Conservation (phyloP, 495 filamentous ascomycete species). For the Aspergillus wentii region DNA sequence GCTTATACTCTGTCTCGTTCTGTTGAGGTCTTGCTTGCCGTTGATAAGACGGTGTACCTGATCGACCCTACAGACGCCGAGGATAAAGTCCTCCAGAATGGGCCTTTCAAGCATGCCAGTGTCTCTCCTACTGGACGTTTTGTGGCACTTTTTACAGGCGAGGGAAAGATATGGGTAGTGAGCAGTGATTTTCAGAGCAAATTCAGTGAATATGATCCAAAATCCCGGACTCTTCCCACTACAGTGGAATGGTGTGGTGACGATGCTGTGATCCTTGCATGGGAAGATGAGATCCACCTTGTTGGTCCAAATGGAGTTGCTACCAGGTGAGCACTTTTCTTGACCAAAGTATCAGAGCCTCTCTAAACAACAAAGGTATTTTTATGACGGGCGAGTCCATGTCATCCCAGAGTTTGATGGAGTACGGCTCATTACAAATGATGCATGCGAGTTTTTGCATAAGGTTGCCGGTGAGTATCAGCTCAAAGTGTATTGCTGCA, state of each 20-base stretch:
- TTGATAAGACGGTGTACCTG: constrained; percentile 77
- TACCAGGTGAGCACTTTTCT: constrained; percentile 46
- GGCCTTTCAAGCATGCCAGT: constrained; percentile 84
- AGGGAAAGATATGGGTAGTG: constrained; percentile 88
- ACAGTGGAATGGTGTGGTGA: constrained; percentile 95
- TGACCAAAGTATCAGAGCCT: not conserved
- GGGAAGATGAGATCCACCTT: constrained; percentile 98
- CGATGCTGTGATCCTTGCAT: constrained; percentile 87
- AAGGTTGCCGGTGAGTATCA: constrained; percentile 63
- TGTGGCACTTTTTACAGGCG: constrained; percentile 77
- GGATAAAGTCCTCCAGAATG: constrained; percentile 83
- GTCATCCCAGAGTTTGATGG: constrained; percentile 86
- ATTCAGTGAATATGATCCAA: constrained; percentile 86
- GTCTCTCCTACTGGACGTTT: constrained; percentile 89
- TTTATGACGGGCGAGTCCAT: constrained; percentile 88
- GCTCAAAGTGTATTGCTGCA: not conserved
- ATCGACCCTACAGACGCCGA: constrained; percentile 86
- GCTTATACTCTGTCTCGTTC: constrained; percentile 88
- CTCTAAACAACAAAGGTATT: constrained; percentile 52
- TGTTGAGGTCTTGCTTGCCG: constrained; percentile 87
- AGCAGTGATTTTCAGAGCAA: constrained; percentile 90
- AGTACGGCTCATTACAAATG: constrained; percentile 79
- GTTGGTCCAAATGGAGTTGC: constrained; percentile 79
- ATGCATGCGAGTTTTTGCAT: constrained; percentile 91
- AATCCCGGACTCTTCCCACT: constrained; percentile 77